Base-by-base conservation (phyloP, 78 protist genomes). In the Chrysochromulina tobinii region DNA sequence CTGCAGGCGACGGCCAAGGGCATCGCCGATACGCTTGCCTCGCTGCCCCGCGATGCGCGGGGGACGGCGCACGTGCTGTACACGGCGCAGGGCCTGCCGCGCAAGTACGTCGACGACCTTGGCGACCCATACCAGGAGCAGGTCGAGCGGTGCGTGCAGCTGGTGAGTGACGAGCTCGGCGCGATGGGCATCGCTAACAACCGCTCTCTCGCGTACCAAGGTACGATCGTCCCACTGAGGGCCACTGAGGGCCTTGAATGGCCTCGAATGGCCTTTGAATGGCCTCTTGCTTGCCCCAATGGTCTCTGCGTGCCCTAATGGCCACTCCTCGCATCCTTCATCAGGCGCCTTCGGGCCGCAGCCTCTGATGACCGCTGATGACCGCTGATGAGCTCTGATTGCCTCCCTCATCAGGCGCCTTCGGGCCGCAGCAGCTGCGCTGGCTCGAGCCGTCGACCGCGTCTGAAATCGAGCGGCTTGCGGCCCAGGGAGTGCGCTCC, bases 121-220 rank as follows among this genome's bases (percentile, higher is more conserved):
- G 92, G 92, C 77, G 92, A 90, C 67, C 92, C 92, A 21, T 90
- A 90, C 92, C 54, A 21, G 27, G 89, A 12, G 25, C 89, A 90
- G 83, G 21, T 75, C 27, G 83, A 75, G 83, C 55, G 83, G 51
- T 5, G 53, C 53, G 79, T 69, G 2, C 51, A 27, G 38, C 79
- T 69, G 79, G 51, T 69, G 38, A 1, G 12, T 11, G 79, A 69
- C 51, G 79, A 23, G 38, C 79, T 69, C 50, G 9, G 53, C 51
- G 51, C 54, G 79, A 27, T 3, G n/a, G 79, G 79, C 79, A 3
- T 69, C 51, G 25, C 8, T n/a, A 61, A 61, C 75, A 61, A 68
- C 58, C 50, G 21, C 81, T 38, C 81, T 7, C 81, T 87, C 48
- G n/a, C 64, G 50, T 87, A 27, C 61, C 90, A 87, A 81, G 66